Evolutionary conservation across 768 basidiomycete genomes (phyloP), one percentile per base, ranked within the genome.

Genomic region (Pholiota molesta): DNA sequence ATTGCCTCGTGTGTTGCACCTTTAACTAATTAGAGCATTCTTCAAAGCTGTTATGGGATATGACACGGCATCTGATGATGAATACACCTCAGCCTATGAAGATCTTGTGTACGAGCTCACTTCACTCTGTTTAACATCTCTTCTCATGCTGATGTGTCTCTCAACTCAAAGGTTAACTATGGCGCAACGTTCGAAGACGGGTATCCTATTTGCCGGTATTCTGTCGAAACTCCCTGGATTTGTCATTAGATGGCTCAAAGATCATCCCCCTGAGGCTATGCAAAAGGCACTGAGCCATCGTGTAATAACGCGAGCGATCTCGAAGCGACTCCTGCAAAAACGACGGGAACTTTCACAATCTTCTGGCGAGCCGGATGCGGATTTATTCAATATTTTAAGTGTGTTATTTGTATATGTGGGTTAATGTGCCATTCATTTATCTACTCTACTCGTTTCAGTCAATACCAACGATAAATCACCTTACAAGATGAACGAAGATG

Each of bases 301-400:
- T 28, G n/a, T 14, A 28, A 56, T 56, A 40, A 3, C 55, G 40
- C n/a, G n/a, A 8, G 28, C 40, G 28, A 56, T 56, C 40, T 56
- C 55, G 3, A 40, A 44, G 26, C 3, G 44, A 5, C 55, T 56
- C 21, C 55, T 28, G 7, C 10, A 28, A 26, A 17, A 26, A 28
- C 21, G 49, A 5, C 5, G 49, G 49, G 19, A 16, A 17, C 37
- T 42, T 23, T 56, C 40, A 3, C 1, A 37, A 1, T 5, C 35
- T 3, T 37, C 11, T 11, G 11, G 35, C 35, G 35, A 37, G 10
- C 13, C 23, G 16, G 55, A 42, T 10, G 39, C 29, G 1, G 35
- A 56, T 42, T 28, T 56, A 4, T 56, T 42, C 21, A 56, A 23
- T 29, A 19, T 56, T 16, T 29, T 56, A 23, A 14, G 55, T 56